Base-by-base conservation (phyloP, 352 stramenopile species). In the Globisporangium alternatum region DNA sequence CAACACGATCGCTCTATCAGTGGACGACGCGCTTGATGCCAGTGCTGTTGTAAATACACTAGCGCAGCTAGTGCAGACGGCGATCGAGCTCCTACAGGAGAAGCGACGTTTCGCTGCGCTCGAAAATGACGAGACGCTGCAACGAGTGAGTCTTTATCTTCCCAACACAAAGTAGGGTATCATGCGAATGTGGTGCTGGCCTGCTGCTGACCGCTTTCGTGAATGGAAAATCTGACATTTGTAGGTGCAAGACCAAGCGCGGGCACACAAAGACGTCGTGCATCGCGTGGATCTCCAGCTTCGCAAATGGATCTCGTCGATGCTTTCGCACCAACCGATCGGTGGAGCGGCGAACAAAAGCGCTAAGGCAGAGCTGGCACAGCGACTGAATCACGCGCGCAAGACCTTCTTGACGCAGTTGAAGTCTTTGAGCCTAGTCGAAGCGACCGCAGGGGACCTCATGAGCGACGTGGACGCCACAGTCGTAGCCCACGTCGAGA, bases 261-360 rank as follows among this genome's bases (percentile, higher is more conserved):
- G 45, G 35, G 85, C 64, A 1, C 51, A 69, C 9, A 63, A 65
- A 8, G 83, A 68, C 22, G 35, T 84, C 17, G 48, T 74, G 13
- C 81, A 92, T 47, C 67, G 71, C 12, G 72, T 92, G 28, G 83
- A 90, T 44, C 61, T 90, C 58, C 62, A 77, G 28, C 71, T 90
- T 5, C 74, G 83, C 33, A 74, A 75, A 30, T 89, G 80, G 78
- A 78, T 91, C 67, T 83, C 81, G 1, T 52, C 35, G 21, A 60
- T 72, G 53, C 64, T 90, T 53, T 68, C 65, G 12, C 48, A 63
- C 13, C 58, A 69, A 55, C 30, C 59, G 30, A 13, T 15, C 12
- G 41, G 19, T 19, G 65, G 70, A 66, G 47, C 47, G 22, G 7
- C 51, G 3, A 71, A 54, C 39, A 71, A 31, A 4, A 55, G 39